Conservation (phyloP, 345 rosid genomes). For the Boechera divaricarpa region DNA sequence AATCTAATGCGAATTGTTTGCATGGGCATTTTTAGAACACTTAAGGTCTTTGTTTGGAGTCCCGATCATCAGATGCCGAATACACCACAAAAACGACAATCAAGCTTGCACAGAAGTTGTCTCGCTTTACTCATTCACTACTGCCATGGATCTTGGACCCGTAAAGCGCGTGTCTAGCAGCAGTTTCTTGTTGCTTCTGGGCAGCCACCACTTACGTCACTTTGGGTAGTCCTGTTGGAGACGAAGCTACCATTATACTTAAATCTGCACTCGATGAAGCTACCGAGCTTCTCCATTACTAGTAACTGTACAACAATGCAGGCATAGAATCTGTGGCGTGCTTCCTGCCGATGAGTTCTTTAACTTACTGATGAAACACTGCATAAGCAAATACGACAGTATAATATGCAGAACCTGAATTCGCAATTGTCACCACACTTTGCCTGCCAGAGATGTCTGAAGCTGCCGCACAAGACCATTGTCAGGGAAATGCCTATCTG, state of each 20-base stretch:
- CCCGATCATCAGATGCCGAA: slow-evolving; percentile 57
- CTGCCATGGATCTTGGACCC: slow-evolving; percentile 82
- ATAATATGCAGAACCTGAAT: slow-evolving; percentile 72
- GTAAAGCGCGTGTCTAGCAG: slow-evolving; percentile 80
- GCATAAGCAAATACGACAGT: slow-evolving; percentile 74
- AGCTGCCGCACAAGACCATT: slow-evolving; percentile 68
- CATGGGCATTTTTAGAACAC: slow-evolving; percentile 88
- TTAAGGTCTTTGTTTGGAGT: slow-evolving; percentile 81
- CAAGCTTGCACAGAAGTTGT: slow-evolving; percentile 66
- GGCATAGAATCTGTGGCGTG: slow-evolving; percentile 80
- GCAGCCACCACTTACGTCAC: slow-evolving; percentile 91
- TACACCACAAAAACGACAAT: slow-evolving; percentile 63
- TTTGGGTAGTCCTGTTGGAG: slow-evolving; percentile 73
- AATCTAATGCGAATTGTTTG: slow-evolving; percentile 82
- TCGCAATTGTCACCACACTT: slow-evolving; percentile 47
- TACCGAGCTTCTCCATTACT: slow-evolving; percentile 63
- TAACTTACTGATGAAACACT: slow-evolving; percentile 76
- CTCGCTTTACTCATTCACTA: slow-evolving; percentile 56
- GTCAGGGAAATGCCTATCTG: slow-evolving; percentile 85
- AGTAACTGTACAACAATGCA: slow-evolving; percentile 48
- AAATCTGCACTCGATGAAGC: slow-evolving; percentile 78
- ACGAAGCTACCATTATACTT: slow-evolving; percentile 68
- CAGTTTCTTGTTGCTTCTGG: slow-evolving; percentile 87
- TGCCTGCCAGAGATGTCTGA: slow-evolving; percentile 52
- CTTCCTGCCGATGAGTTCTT: slow-evolving; percentile 90